Percentiles rank a stretch among this genome's conserved stretches.
These are phyloP conservation scores for Colletotrichum gigasporum DNA, from an alignment of 2,329 filamentous ascomycete species.

Conservation along the genomic window DNA sequence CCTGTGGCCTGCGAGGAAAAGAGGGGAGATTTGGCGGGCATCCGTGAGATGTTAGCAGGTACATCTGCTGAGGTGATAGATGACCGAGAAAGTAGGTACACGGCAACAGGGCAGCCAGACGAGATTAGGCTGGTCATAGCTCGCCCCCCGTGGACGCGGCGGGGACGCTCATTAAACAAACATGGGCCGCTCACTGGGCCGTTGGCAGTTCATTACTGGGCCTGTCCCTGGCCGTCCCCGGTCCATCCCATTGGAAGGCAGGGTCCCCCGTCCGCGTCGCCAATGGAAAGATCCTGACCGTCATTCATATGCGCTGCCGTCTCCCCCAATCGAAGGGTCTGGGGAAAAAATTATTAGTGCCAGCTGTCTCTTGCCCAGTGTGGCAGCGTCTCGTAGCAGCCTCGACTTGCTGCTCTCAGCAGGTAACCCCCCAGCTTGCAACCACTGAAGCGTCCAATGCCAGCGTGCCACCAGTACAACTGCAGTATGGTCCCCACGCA, in stretches of 20 bases:
- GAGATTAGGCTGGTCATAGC: slow-evolving; percentile 25
- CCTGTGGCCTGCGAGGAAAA: no score
- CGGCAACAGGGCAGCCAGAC: not conserved
- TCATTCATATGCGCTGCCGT: not conserved
- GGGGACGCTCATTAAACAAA: slow-evolving; percentile 29
- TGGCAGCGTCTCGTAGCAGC: not conserved
- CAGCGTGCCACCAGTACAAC: slow-evolving; percentile 17
- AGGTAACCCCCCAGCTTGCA: not conserved
- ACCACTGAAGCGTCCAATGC: slow-evolving; percentile 16
- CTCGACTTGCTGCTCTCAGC: slow-evolving; percentile 1
- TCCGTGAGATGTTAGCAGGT: not conserved
- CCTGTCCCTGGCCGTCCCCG: slow-evolving; percentile 19
- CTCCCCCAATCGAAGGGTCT: not conserved
- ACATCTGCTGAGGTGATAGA: not conserved
- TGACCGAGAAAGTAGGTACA: not conserved
- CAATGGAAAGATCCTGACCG: no score
- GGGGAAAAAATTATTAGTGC: not conserved
- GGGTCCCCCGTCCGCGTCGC: not conserved
- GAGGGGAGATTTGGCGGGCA: not conserved
- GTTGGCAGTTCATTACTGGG: not conserved
- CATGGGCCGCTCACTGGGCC: slow-evolving; percentile 8
- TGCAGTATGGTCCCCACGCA: not conserved
- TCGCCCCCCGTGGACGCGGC: slow-evolving; percentile 2
- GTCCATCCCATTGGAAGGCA: slow-evolving; percentile 21
- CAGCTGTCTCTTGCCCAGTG: slow-evolving; percentile 23